A percentile compares a stretch with the other conserved stretches of the same genome.
These are phyloP conservation scores for Musa beccarii DNA, from an alignment of 176 grass and related monocot species.

Conservation along the genomic window DNA sequence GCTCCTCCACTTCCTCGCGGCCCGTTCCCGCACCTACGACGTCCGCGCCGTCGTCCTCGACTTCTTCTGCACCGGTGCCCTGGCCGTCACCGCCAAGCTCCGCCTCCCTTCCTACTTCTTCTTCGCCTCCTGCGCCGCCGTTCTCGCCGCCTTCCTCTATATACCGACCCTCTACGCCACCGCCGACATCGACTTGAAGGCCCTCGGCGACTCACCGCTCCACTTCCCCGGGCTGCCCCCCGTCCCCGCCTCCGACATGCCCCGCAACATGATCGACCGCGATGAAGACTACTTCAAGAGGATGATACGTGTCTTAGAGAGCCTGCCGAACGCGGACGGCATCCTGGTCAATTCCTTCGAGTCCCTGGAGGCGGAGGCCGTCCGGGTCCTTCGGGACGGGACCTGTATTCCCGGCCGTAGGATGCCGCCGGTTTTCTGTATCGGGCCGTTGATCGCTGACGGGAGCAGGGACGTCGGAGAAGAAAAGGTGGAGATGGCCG, in stretches of 20 bases:
- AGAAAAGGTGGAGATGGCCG: not conserved
- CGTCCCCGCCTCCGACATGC: not conserved
- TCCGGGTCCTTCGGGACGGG: not conserved
- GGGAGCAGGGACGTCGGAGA: not conserved
- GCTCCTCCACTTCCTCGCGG: not conserved
- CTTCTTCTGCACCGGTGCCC: not conserved
- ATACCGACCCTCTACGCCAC: no score
- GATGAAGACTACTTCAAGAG: not conserved
- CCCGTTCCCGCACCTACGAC: not conserved
- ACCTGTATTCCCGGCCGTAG: slow-evolving; percentile 2
- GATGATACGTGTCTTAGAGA: not conserved
- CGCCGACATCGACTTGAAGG: no score
- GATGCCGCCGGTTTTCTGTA: slow-evolving; percentile 26
- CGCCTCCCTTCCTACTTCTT: not conserved
- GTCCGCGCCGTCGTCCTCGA: not conserved
- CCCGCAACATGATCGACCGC: not conserved
- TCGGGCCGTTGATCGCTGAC: slow-evolving; percentile 15
- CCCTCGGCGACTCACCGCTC: not conserved
- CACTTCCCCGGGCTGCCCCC: not conserved
- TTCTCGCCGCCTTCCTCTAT: not conserved
- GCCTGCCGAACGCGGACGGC: not conserved
- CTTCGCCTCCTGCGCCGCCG: no score
- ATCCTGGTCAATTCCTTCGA: not conserved
- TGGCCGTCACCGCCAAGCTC: slow-evolving; percentile 1
- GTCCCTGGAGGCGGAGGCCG: not conserved